These are phyloP conservation scores for Stephania yunnanensis DNA, from an alignment of 164 flowering plant species.

Conservation along the genomic window DNA sequence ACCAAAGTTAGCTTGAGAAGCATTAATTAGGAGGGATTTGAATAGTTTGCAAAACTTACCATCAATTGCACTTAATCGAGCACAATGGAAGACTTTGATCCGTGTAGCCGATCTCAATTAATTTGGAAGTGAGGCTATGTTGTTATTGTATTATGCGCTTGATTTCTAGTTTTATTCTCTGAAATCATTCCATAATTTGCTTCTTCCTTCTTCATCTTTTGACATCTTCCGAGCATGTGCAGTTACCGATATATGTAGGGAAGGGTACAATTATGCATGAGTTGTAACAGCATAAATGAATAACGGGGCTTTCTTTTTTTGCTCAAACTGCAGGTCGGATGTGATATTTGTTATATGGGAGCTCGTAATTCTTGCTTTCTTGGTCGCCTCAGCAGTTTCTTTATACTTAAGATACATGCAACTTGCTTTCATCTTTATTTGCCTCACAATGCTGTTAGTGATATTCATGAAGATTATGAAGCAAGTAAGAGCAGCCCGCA, in stretches of 20 bases:
- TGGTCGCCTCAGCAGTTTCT: slow-evolving; percentile 83
- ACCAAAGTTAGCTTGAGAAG: too few relatives aligned
- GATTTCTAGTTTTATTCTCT: too few relatives aligned
- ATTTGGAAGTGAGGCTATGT: too few relatives aligned
- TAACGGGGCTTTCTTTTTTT: background rate
- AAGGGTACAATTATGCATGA: background rate
- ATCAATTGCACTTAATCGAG: too few relatives aligned
- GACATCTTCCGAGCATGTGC: background rate
- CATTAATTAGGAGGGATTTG: too few relatives aligned
- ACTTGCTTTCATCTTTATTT: slow-evolving; percentile 60
- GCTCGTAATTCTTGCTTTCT: slow-evolving; percentile 68
- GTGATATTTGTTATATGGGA: slow-evolving; percentile 91
- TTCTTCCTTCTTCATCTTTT: background rate
- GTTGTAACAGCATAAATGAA: background rate
- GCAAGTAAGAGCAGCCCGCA: slow-evolving; percentile 72
- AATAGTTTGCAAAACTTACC: too few relatives aligned
- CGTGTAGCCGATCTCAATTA: too few relatives aligned
- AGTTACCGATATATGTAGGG: background rate
- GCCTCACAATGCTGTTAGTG: slow-evolving; percentile 57
- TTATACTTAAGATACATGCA: slow-evolving; percentile 67
- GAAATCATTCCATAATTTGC: background rate
- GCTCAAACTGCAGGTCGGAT: slow-evolving; percentile 67
- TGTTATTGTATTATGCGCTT: too few relatives aligned
- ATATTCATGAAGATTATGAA: slow-evolving; percentile 78
- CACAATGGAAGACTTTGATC: too few relatives aligned